Conservation (phyloP, 768 basidiomycete species). For the Mycena galericulata region DNA sequence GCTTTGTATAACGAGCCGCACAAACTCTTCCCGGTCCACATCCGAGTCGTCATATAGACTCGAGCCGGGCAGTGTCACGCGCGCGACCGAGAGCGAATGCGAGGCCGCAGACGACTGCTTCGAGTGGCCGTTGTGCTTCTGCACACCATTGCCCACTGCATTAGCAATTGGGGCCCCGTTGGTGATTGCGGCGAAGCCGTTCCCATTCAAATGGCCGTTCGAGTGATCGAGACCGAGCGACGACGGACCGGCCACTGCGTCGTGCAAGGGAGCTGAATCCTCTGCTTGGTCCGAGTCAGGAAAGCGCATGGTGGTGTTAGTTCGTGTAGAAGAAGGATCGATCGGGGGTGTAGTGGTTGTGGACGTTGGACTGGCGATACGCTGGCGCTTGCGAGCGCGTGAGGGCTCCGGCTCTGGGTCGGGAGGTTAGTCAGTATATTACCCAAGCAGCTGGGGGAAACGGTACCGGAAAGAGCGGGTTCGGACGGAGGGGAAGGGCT, state of each 20-base stretch:
- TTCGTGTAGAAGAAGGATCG: constrained; percentile 45
- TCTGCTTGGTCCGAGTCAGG: constrained; percentile 63
- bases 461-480: constrained; percentile 51
- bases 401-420: constrained; percentile 61
- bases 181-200: constrained; percentile 50
- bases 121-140: constrained; percentile 58
- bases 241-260: constrained; percentile 67
- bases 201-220: constrained; percentile 61
- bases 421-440: constrained; percentile 24
- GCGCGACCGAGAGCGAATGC: constrained; percentile 55
- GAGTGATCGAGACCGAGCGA: constrained; percentile 53
- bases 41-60: constrained; percentile 82
- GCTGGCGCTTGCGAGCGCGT: constrained; percentile 79
- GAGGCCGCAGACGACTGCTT: constrained; percentile 32
- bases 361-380: constrained; percentile 59
- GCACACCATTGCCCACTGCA: constrained; percentile 60
- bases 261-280: constrained; percentile 57
- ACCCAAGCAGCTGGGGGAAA: constrained; percentile 16
- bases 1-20: constrained; percentile 89
- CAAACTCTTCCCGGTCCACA: constrained; percentile 91
- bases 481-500: constrained; percentile 41
- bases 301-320: constrained; percentile 61
- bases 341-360: constrained; percentile 48
- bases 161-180: constrained; percentile 48
- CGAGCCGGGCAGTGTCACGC: constrained; percentile 78